phyloP scores from a whole-genome alignment of 345 rosid species.

The Dipteronia sinensis region DNA sequence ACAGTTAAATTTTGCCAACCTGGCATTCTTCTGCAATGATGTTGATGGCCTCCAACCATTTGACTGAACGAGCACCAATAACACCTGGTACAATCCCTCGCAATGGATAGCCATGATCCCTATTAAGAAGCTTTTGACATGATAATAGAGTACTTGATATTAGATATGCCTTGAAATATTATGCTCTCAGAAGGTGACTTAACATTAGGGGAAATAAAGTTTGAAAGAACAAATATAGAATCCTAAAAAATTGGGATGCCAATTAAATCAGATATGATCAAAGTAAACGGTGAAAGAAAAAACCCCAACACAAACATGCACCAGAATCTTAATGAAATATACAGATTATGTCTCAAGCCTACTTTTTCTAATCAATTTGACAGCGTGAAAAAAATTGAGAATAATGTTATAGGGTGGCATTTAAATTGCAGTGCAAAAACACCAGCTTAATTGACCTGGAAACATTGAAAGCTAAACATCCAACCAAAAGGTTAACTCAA shows the following conservation, averaged over 20 bases:
- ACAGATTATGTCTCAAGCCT: neutral
- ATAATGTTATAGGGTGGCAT: constrained; percentile 5
- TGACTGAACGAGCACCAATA: constrained; percentile 98
- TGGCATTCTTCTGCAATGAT: constrained; percentile 84
- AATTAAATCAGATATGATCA: neutral
- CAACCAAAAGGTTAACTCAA: neutral
- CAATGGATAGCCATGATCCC: constrained; percentile 94
- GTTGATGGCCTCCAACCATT: constrained; percentile 90
- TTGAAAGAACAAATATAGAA: neutral
- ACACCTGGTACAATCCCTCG: constrained; percentile 95
- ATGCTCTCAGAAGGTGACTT: neutral
- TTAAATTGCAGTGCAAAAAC: neutral
- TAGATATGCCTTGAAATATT: constrained; percentile 9
- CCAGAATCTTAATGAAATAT: neutral
- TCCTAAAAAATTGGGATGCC: neutral
- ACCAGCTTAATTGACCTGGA: neutral
- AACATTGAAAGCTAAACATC: neutral
- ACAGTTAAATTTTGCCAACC: constrained; percentile 39
- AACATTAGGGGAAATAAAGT: neutral
- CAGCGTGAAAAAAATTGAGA: neutral
- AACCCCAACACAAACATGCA: neutral
- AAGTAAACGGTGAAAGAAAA: neutral
- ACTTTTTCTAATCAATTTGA: neutral
- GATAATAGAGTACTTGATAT: constrained; percentile 7
- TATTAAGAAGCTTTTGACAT: constrained; percentile 66